Percentiles rank a stretch among this genome's conserved stretches.
Conservation (phyloP, 352 stramenopile species). For the Phytophthora boehmeriae region DNA sequence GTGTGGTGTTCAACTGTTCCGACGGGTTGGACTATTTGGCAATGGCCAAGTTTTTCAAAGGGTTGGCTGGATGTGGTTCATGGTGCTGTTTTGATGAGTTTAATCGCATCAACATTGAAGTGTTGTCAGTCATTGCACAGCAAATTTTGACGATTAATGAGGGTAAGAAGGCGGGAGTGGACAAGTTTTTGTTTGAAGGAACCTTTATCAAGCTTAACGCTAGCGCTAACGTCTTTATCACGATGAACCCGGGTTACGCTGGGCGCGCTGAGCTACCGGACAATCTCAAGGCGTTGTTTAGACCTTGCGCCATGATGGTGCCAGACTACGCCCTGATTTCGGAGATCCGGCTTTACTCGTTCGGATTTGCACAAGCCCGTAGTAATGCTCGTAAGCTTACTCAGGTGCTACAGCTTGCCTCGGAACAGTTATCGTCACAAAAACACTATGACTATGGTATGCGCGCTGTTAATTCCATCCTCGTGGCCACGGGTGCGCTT, state of each 20-base stretch:
- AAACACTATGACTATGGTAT: conserved; percentile 98
- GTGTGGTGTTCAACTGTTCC: conserved; percentile 96
- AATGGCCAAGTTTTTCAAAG: conserved; percentile 97
- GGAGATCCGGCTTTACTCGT: conserved; percentile 94
- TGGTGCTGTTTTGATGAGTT: conserved; percentile 97
- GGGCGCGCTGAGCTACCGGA: conserved; percentile 94
- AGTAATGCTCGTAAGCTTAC: conserved; percentile 94
- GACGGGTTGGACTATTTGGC: conserved; percentile 92
- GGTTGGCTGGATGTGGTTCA: conserved; percentile 89
- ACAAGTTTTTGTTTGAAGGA: conserved; percentile 95
- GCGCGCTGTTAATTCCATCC: conserved; percentile 95
- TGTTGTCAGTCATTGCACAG: conserved; percentile 94
- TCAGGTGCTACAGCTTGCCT: conserved; percentile 93
- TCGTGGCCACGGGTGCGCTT: conserved; percentile 92
- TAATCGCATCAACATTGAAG: conserved; percentile 96
- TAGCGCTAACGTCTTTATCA: conserved; percentile 95
- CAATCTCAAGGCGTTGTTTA: conserved; percentile 95
- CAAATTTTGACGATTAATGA: conserved; percentile 95
- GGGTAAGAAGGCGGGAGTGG: conserved; percentile 88
- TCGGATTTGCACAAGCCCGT: conserved; percentile 90
- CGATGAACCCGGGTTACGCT: conserved; percentile 96
- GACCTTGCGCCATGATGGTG: conserved; percentile 96
- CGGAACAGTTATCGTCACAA: conserved; percentile 93
- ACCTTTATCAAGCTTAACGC: conserved; percentile 93
- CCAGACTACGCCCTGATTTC: conserved; percentile 95